Base-by-base conservation (phyloP, 139 green algal species). In the Chlorella ohadii region DNA sequence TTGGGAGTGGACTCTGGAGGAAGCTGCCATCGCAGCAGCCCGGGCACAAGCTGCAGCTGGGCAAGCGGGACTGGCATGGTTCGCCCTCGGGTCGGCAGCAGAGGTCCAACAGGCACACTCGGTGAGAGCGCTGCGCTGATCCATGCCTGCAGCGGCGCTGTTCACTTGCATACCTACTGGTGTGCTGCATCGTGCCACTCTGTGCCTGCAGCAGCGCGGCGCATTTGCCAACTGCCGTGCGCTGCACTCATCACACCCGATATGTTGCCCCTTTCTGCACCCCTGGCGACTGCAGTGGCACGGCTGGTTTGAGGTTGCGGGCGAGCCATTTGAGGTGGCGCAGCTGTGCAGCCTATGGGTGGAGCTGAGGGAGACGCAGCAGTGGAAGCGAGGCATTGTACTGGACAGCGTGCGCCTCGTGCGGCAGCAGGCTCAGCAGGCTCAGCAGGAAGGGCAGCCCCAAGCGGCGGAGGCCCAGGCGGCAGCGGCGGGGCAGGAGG, bases 401-500 rank as follows among this genome's bases (percentile, higher is more conserved):
- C 17, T 79, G 15, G 72, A 79, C 47, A 67, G 38, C 38, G 72
- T 65, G 31, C 72, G 72, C 47, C 47, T 79, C 31, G 51, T 59
- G 51, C 51, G 51, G 51, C 51, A 59, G 51, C 51, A 59, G 51
- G 51, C 51, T 3, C 12, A 59, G 51, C 51, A 22, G 51, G 51
- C 51, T 16, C 51, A 59, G 51, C 51, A 59, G 51, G 51, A 9
- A 22, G 12, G 22, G 51, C 51, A 22, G 51, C 12, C 9, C 12
- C 11, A 20, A 22, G 51, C 51, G 9, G 51, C 51, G 15, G 51
- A 19, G 51, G 12, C 51, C 11, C 12, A 22, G 51, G 51, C 51
- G 51, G 51, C 51, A 20, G 51, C 2, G 15, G 51, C 11, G 2
- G 51, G 51, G 51, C 51, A 59, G 51, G 12, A 59, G 11, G 51